Conservation (phyloP, 139 green algal species). For the Eudorina sp. region DNA sequence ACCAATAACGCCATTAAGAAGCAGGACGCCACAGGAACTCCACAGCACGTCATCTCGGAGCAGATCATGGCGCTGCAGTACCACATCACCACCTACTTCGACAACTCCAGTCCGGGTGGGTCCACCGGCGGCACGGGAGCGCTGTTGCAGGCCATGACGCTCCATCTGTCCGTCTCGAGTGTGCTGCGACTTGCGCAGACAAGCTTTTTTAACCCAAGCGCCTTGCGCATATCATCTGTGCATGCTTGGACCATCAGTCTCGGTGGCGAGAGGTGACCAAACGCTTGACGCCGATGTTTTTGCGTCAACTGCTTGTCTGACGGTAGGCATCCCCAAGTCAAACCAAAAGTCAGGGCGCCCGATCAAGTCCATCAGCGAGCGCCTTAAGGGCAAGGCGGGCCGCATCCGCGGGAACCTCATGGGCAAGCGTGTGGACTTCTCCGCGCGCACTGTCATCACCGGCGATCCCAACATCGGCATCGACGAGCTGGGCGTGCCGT, state of each 20-base stretch:
- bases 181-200: too few relatives aligned
- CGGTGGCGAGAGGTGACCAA: too few relatives aligned
- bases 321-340: slow-evolving; percentile 56
- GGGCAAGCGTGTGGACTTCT: slow-evolving; percentile 99
- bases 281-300: too few relatives aligned
- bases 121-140: too few relatives aligned
- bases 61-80: slow-evolving; percentile 81
- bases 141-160: too few relatives aligned
- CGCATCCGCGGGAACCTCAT: slow-evolving; percentile 99
- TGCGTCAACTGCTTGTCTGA: too few relatives aligned
- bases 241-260: too few relatives aligned
- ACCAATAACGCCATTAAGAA: slow-evolving; percentile 90
- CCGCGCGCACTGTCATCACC: slow-evolving; percentile 97
- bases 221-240: too few relatives aligned
- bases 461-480: slow-evolving; percentile 98
- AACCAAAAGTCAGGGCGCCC: slow-evolving; percentile 84
- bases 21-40: slow-evolving; percentile 90
- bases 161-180: too few relatives aligned
- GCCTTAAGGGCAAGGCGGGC: slow-evolving; percentile 84
- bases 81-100: slow-evolving; percentile 94
- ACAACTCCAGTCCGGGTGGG: slow-evolving; percentile 93
- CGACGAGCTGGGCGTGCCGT: slow-evolving; percentile 98
- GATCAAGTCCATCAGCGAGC: slow-evolving; percentile 97
- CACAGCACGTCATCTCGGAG: slow-evolving; percentile 85
- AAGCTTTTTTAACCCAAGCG: too few relatives aligned